These are phyloP conservation scores for Spathaspora arborariae DNA, from an alignment of 805 yeast species.

Conservation along the genomic window DNA sequence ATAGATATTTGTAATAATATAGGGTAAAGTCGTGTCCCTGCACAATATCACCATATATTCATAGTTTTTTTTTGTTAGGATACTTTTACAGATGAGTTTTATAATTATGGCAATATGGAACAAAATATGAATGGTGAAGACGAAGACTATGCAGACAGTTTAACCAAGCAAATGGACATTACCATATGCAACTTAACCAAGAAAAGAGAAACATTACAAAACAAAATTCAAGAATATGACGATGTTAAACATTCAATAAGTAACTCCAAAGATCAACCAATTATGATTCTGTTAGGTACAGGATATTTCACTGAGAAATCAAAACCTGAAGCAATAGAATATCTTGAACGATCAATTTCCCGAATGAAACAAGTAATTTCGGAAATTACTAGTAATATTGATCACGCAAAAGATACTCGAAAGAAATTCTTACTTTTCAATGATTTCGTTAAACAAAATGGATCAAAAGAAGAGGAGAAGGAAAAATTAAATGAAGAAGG, in stretches of 20 bases:
- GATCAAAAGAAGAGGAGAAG: slow-evolving; percentile 8
- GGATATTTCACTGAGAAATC: slow-evolving; percentile 38
- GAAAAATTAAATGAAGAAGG: slow-evolving; percentile 38
- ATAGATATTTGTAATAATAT: not conserved
- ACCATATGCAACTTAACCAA: slow-evolving; percentile 3
- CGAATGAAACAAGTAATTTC: slow-evolving; percentile 33
- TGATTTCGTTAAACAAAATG: slow-evolving; percentile 2
- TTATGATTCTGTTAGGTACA: slow-evolving; percentile 34
- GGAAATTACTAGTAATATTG: slow-evolving; percentile 36
- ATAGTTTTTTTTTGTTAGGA: not conserved
- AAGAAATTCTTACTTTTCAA: slow-evolving; percentile 20
- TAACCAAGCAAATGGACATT: slow-evolving; percentile 1
- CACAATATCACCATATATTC: not conserved
- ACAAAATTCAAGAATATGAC: slow-evolving; percentile 1
- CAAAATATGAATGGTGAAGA: not conserved
- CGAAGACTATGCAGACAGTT: not conserved
- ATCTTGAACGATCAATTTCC: slow-evolving; percentile 22
- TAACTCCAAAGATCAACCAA: not conserved
- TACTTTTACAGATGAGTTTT: not conserved
- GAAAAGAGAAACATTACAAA: not conserved
- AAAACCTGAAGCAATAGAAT: slow-evolving; percentile 23
- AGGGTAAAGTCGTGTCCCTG: not conserved
- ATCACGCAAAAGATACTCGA: slow-evolving; percentile 32
- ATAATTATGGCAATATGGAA: not conserved
- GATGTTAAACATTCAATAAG: slow-evolving; percentile 1